phyloP scores from a whole-genome alignment of 441 rosid genomes.

The Populus tomentosa region DNA sequence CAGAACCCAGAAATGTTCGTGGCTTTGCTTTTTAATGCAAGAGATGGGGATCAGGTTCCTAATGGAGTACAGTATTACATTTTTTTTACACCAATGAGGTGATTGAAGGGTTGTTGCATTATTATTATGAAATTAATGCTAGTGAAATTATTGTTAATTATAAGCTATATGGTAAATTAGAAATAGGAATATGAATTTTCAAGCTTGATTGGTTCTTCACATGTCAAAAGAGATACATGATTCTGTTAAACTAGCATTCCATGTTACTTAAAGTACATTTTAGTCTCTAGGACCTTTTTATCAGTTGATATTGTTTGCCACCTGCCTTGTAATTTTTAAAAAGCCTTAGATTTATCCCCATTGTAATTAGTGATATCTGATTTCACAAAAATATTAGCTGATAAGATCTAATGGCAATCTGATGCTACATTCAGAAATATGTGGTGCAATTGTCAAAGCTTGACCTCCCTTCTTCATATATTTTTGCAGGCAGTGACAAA shows the following conservation, averaged over 20 bases:
- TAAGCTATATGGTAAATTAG: too few species aligned
- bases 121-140: too few species aligned
- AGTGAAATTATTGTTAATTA: too few species aligned
- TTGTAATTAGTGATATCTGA: neutral
- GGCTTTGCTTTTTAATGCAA: neutral
- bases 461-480: slow-evolving; percentile 20
- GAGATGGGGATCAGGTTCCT: neutral
- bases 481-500: slow-evolving; percentile 83
- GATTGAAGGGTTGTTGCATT: too few species aligned
- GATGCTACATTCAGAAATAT: neutral
- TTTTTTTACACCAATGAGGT: too few species aligned
- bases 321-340: neutral
- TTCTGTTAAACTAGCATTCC: neutral
- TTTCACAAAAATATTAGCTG: neutral
- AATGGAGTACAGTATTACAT: neutral
- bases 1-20: neutral
- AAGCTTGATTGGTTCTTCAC: too few species aligned
- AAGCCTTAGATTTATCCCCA: neutral
- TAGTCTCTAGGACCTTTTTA: neutral
- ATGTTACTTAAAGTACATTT: neutral
- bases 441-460: slow-evolving; percentile 6
- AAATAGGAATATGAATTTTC: too few species aligned
- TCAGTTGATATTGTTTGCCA: neutral
- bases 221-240: neutral
- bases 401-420: slow-evolving; percentile 2